Percentiles rank a stretch among this genome's conserved stretches.
Conservation (phyloP, 1,284 basidiomycete genomes). For the Sanguinoderma infundibulare region DNA sequence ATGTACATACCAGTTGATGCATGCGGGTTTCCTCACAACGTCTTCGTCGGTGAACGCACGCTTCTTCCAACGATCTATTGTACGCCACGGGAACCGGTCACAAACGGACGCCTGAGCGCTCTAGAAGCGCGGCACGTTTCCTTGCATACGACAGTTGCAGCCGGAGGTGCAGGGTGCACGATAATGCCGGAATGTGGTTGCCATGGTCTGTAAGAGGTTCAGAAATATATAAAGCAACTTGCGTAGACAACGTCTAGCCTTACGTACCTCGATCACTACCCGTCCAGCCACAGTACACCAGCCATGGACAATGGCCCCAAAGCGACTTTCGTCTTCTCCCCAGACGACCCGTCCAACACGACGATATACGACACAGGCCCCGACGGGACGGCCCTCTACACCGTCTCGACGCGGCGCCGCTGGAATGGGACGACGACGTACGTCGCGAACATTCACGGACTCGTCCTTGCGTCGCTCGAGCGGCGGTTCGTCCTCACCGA, state of each 20-base stretch:
- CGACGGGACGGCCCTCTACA: slow-evolving; percentile 40
- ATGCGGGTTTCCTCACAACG: background rate
- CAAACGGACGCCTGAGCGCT: background rate
- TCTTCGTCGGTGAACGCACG: background rate
- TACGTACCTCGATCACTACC: background rate
- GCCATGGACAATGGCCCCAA: background rate
- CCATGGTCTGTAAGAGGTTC: too few species aligned
- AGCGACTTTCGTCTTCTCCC: slow-evolving; percentile 37
- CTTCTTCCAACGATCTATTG: background rate
- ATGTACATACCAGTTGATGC: background rate
- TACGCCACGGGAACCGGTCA: background rate
- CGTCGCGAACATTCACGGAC: slow-evolving; percentile 33
- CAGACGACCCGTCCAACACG: slow-evolving; percentile 48
- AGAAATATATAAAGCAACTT: background rate
- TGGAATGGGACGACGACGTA: slow-evolving; percentile 36
- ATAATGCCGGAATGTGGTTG: too few species aligned
- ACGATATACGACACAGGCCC: slow-evolving; percentile 35
- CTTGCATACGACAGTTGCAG: too few species aligned
- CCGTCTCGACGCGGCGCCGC: slow-evolving; percentile 40
- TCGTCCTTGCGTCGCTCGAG: slow-evolving; percentile 27
- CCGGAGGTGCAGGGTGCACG: too few species aligned
- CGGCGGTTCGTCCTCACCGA: slow-evolving; percentile 28
- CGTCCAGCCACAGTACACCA: background rate
- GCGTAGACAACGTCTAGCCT: background rate
- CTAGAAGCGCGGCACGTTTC: background rate